phyloP scores from a whole-genome alignment of 805 yeast genomes.

The Candida qinlingensis region DNA sequence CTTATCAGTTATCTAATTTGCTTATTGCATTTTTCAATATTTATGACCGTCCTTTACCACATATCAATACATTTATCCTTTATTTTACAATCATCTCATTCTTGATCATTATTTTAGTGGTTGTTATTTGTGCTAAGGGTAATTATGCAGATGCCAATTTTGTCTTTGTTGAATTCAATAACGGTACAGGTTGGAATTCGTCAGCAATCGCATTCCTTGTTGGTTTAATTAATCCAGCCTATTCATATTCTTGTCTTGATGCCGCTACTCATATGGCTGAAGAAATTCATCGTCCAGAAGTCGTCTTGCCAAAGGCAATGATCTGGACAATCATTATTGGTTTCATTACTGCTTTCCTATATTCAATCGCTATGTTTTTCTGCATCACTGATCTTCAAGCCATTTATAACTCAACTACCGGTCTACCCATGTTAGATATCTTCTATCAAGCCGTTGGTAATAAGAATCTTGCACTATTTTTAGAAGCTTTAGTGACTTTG shows the following conservation, averaged over 20 bases:
- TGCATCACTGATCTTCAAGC: conserved; percentile 45
- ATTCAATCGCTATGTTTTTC: conserved; percentile 50
- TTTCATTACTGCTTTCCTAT: conserved; percentile 47
- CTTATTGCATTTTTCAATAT: conserved; percentile 39
- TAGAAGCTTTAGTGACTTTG: conserved; percentile 41
- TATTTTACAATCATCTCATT: conserved; percentile 47
- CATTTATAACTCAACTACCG: conserved; percentile 45
- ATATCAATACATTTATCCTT: conserved; percentile 41
- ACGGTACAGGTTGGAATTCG: conserved; percentile 55
- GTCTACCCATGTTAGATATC: conserved; percentile 57
- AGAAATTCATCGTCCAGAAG: conserved; percentile 47
- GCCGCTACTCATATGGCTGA: conserved; percentile 72
- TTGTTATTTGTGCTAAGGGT: conserved; percentile 46
- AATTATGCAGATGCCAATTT: conserved; percentile 42
- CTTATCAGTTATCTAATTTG: conserved; percentile 39
- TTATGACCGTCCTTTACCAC: conserved; percentile 45
- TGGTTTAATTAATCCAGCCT: conserved; percentile 62
- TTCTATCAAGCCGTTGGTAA: conserved; percentile 49
- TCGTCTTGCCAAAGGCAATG: conserved; percentile 53
- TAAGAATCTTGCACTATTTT: conserved; percentile 47
- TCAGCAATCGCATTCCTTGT: conserved; percentile 55
- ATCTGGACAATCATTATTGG: conserved; percentile 59
- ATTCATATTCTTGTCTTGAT: conserved; percentile 64
- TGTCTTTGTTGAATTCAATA: conserved; percentile 47
- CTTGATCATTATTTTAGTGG: conserved; percentile 43